Percentiles rank a stretch among this genome's conserved stretches.
Evolutionary conservation across 768 basidiomycete genomes (phyloP).

Genomic region (Rhodotorula taiwanensis): DNA sequence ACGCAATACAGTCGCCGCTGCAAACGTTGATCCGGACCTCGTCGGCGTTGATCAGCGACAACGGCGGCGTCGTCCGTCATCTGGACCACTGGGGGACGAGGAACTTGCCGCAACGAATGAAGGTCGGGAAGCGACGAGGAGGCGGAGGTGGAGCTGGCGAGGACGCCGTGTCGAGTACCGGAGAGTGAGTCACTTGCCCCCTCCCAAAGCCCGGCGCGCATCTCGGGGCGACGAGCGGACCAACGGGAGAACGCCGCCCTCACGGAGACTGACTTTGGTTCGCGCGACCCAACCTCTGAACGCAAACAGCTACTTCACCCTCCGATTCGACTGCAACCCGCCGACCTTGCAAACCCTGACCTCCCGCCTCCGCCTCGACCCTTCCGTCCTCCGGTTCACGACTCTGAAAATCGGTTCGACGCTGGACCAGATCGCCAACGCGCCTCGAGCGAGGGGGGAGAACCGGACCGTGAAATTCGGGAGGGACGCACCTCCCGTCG

Average conservation of each 20-base stretch:
- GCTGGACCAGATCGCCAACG: slow-evolving; percentile 58
- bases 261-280: no score
- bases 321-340: slow-evolving; percentile 83
- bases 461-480: slow-evolving; percentile 11
- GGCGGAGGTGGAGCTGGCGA: slow-evolving; percentile 17
- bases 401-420: slow-evolving; percentile 69
- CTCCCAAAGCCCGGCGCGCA: not conserved
- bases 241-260: not conserved
- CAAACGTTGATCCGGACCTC: slow-evolving; percentile 66
- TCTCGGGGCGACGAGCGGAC: no score
- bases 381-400: slow-evolving; percentile 71
- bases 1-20: slow-evolving; percentile 51
- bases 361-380: slow-evolving; percentile 64
- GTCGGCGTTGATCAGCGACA: slow-evolving; percentile 63
- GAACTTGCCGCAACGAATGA: slow-evolving; percentile 67
- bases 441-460: not conserved
- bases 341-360: slow-evolving; percentile 60
- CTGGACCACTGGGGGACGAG: slow-evolving; percentile 68
- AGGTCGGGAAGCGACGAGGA: slow-evolving; percentile 22
- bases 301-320: slow-evolving; percentile 86
- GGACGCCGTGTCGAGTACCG: slow-evolving; percentile 44
- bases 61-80: slow-evolving; percentile 73
- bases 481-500: slow-evolving; percentile 1
- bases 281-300: no score
- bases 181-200: slow-evolving; percentile 64